These are phyloP conservation scores for Apostasia shenzhenica DNA, from an alignment of 106 monocot species.

Conservation along the genomic window DNA sequence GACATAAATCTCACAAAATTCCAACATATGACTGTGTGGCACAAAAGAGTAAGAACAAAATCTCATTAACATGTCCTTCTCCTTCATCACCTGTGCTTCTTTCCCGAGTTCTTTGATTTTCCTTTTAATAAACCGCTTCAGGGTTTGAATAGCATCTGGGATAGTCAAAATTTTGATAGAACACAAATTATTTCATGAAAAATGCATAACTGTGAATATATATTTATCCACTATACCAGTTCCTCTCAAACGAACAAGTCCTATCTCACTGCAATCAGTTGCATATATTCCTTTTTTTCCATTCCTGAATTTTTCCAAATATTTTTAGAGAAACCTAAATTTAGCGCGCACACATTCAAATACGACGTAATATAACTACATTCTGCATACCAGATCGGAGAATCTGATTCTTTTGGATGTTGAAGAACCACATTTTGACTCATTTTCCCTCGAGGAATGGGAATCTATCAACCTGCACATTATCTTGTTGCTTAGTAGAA, in stretches of 20 bases:
- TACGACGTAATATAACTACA: conserved; percentile 3
- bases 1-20: conserved; percentile 54
- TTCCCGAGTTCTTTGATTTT: conserved; percentile 73
- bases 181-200: not conserved
- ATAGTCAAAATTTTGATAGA: conserved; percentile 1
- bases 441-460: conserved; percentile 17
- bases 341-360: not conserved
- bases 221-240: conserved; percentile 38
- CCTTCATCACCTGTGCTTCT: conserved; percentile 69
- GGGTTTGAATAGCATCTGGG: conserved; percentile 53
- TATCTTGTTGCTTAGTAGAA: conserved; percentile 5
- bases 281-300: conserved; percentile 60
- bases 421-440: conserved; percentile 24
- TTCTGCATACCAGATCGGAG: conserved; percentile 79
- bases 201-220: not conserved
- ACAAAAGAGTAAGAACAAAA: conserved; percentile 43
- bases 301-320: conserved; percentile 40
- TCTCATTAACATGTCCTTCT: conserved; percentile 64
- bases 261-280: conserved; percentile 87
- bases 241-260: conserved; percentile 56
- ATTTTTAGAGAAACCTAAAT: conserved; percentile 1
- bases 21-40: conserved; percentile 67
- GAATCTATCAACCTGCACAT: conserved; percentile 50
- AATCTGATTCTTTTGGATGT: conserved; percentile 31
- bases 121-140: conserved; percentile 79